Conservation (phyloP, 2,329 filamentous ascomycete species). For the Clonostachys byssicola region DNA sequence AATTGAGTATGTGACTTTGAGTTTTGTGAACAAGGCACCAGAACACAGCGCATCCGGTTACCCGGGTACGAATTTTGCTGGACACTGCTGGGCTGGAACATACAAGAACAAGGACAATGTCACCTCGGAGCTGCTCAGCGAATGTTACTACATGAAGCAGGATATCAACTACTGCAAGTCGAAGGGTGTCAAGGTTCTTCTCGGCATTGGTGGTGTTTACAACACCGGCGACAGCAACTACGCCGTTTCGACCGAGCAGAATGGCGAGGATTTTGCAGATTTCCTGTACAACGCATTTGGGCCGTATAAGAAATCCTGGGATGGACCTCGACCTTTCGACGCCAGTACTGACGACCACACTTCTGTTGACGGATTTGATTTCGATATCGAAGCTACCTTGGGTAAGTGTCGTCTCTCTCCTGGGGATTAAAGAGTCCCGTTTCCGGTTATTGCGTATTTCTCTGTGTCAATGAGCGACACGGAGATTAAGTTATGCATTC, state of each 20-base stretch:
- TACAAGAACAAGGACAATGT: conserved; percentile 13
- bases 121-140: conserved; percentile 21
- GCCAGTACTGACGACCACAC: conserved; percentile 12
- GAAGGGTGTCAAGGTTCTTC: conserved; percentile 34
- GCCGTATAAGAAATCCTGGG: conserved; percentile 20
- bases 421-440: background rate
- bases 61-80: conserved; percentile 32
- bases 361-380: conserved; percentile 34
- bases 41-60: conserved; percentile 25
- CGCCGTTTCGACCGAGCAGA: conserved; percentile 17
- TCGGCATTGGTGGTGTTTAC: conserved; percentile 32
- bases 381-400: conserved; percentile 30
- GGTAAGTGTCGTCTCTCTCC: conserved; percentile 13
- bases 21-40: conserved; percentile 30
- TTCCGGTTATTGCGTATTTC: background rate
- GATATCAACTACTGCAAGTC: conserved; percentile 35
- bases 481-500: no score
- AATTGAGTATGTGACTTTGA: conserved; percentile 28
- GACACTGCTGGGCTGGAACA: conserved; percentile 24
- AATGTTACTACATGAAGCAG: conserved; percentile 26
- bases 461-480: no score
- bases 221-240: conserved; percentile 20
- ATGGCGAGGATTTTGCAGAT: conserved; percentile 27
- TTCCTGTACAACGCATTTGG: conserved; percentile 33
- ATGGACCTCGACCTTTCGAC: conserved; percentile 33